Evolutionary conservation across 371 early-diverging fungal species (phyloP).

Genomic region (Mortierella sp.): DNA sequence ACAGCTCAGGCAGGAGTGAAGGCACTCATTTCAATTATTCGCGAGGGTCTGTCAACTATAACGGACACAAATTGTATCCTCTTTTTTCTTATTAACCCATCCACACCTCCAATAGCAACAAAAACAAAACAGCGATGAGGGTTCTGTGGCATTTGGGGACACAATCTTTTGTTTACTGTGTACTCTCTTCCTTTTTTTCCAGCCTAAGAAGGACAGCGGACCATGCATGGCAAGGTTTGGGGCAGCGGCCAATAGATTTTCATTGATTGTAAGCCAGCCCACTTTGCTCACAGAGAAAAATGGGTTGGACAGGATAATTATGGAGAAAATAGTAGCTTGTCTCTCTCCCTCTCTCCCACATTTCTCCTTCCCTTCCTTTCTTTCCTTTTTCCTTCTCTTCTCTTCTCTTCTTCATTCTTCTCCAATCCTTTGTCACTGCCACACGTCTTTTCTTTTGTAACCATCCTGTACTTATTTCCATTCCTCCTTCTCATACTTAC

Average conservation of each 20-base stretch:
- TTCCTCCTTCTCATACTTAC: too few relatives aligned
- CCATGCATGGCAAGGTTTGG: not conserved
- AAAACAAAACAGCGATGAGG: too few relatives aligned
- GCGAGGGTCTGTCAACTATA: too few relatives aligned
- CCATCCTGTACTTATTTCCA: too few relatives aligned
- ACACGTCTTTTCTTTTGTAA: not conserved
- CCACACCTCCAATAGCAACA: too few relatives aligned
- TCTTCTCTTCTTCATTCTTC: not conserved
- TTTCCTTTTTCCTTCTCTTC: not conserved
- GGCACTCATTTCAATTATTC: too few relatives aligned
- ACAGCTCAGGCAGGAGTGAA: too few relatives aligned
- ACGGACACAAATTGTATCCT: too few relatives aligned
- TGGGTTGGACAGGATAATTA: not conserved
- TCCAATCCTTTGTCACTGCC: not conserved
- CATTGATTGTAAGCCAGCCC: not conserved
- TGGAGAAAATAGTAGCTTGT: too few relatives aligned
- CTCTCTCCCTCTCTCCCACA: too few relatives aligned
- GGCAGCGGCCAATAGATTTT: not conserved
- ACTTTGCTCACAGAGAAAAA: not conserved
- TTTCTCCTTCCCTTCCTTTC: not conserved
- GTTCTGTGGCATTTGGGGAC: not conserved
- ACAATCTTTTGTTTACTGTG: not conserved
- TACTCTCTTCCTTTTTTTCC: too few relatives aligned
- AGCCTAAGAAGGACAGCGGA: not conserved
- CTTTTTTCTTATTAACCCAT: too few relatives aligned